Evolutionary conservation across 768 basidiomycete species (phyloP).

Genomic region (Leccinum ochraceum): DNA sequence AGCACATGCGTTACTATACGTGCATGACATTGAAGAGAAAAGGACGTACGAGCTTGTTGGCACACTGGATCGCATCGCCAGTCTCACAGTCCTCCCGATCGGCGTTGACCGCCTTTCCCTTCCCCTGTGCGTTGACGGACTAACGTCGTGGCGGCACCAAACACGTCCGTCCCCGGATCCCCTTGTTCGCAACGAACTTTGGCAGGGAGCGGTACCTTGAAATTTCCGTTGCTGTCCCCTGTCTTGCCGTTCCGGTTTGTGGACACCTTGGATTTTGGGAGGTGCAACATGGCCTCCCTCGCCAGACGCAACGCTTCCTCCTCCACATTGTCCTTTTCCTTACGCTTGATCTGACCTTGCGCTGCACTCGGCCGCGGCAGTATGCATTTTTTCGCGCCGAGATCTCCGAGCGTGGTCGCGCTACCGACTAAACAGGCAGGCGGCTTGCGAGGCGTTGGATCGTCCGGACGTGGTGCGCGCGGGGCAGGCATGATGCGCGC

Average conservation of each 20-base stretch:
- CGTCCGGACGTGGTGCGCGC: slow-evolving; percentile 64
- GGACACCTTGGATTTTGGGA: slow-evolving; percentile 31
- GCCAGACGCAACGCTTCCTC: slow-evolving; percentile 37
- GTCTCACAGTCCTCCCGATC: slow-evolving; percentile 28
- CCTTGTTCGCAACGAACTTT: slow-evolving; percentile 23
- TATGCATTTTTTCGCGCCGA: slow-evolving; percentile 27
- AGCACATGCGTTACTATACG: not conserved
- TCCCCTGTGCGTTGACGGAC: slow-evolving; percentile 36
- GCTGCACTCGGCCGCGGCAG: slow-evolving; percentile 12
- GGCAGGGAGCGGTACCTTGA: slow-evolving; percentile 54
- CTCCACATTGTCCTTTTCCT: slow-evolving; percentile 21
- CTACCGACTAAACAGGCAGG: slow-evolving; percentile 37
- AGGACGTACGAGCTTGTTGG: slow-evolving; percentile 59
- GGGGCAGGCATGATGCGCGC: slow-evolving; percentile 54
- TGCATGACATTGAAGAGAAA: not conserved
- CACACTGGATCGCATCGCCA: slow-evolving; percentile 46
- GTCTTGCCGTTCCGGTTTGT: slow-evolving; percentile 7
- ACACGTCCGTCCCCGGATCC: slow-evolving; percentile 31
- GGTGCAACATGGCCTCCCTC: slow-evolving; percentile 39
- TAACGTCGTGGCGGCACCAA: slow-evolving; percentile 20
- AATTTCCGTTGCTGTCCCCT: slow-evolving; percentile 15
- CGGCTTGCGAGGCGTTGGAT: slow-evolving; percentile 74
- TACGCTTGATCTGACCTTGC: slow-evolving; percentile 13
- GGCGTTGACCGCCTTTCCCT: slow-evolving; percentile 34
- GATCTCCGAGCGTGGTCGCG: slow-evolving; percentile 12